Evolutionary conservation across 495 filamentous ascomycete genomes (phyloP).

Genomic region (Neurospora sp.): DNA sequence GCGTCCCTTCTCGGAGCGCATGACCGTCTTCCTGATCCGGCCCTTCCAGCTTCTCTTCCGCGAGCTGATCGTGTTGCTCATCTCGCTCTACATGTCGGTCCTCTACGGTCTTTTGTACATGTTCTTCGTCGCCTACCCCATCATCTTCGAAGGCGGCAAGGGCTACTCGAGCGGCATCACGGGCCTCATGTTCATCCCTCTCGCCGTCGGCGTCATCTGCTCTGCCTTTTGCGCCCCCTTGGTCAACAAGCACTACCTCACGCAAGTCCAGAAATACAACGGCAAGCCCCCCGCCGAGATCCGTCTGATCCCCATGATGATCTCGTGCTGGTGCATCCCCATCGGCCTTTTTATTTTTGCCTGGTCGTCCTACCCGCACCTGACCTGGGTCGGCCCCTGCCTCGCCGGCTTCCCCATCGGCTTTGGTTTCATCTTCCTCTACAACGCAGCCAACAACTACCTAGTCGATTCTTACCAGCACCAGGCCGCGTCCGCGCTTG

Average conservation of each 20-base stretch:
- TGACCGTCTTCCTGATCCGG: slow-evolving; percentile 58
- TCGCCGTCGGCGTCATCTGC: slow-evolving; percentile 55
- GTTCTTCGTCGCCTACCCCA: slow-evolving; percentile 74
- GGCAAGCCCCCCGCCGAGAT: slow-evolving; percentile 66
- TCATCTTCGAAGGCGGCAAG: slow-evolving; percentile 69
- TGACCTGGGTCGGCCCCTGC: slow-evolving; percentile 62
- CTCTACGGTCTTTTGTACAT: slow-evolving; percentile 73
- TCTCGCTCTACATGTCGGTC: slow-evolving; percentile 69
- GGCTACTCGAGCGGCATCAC: slow-evolving; percentile 60
- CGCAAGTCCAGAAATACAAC: slow-evolving; percentile 43
- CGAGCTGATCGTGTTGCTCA: slow-evolving; percentile 70
- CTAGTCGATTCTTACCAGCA: slow-evolving; percentile 74
- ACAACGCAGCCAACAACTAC: slow-evolving; percentile 80
- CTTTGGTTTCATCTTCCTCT: slow-evolving; percentile 80
- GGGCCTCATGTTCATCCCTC: slow-evolving; percentile 72
- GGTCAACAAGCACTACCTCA: slow-evolving; percentile 70
- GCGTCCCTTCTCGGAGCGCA: slow-evolving; percentile 50
- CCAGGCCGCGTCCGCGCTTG: slow-evolving; percentile 77
- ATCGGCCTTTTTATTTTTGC: slow-evolving; percentile 77
- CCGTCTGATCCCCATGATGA: slow-evolving; percentile 78
- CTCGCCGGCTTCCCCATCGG: slow-evolving; percentile 69
- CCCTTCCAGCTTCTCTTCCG: slow-evolving; percentile 73
- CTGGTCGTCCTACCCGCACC: slow-evolving; percentile 58
- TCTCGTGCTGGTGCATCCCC: slow-evolving; percentile 68
- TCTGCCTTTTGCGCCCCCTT: slow-evolving; percentile 57